phyloP scores from a whole-genome alignment of 306 rosid species.

The Prosopis cineraria region DNA sequence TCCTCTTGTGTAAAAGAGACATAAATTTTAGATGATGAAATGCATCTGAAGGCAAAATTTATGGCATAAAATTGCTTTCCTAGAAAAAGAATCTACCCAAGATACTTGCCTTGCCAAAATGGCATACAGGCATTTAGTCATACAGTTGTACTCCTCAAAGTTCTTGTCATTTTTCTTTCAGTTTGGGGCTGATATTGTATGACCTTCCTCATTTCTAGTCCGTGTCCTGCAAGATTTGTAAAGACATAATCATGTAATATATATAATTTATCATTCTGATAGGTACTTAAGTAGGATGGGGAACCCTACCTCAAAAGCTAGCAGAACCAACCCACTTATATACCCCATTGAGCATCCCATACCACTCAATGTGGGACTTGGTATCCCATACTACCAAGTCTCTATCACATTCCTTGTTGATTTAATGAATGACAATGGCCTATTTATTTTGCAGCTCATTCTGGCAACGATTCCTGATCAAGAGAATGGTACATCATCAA shows the following conservation, averaged over 20 bases:
- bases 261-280: too few species aligned
- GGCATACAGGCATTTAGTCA: conserved; percentile 10
- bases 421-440: conserved; percentile 20
- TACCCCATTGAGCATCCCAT: too few species aligned
- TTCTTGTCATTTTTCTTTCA: conserved; percentile 14
- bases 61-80: background rate
- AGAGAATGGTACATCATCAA: conserved; percentile 60
- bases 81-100: background rate
- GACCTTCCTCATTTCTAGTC: conserved; percentile 20
- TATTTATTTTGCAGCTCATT: conserved; percentile 58
- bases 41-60: conserved; percentile 12
- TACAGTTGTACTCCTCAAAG: conserved; percentile 10
- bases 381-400: too few species aligned
- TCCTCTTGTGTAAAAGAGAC: conserved; percentile 5
- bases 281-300: too few species aligned
- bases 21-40: conserved; percentile 19
- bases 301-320: too few species aligned
- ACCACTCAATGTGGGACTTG: too few species aligned
- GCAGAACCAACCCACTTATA: too few species aligned
- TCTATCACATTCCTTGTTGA: conserved; percentile 17
- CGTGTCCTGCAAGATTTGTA: conserved; percentile 13
- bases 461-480: conserved; percentile 76
- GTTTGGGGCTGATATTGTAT: conserved; percentile 25
- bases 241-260: conserved; percentile 24
- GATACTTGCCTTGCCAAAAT: conserved; percentile 23